These are phyloP conservation scores for Dioscorea alata DNA, from an alignment of 106 monocot species.

Conservation along the genomic window DNA sequence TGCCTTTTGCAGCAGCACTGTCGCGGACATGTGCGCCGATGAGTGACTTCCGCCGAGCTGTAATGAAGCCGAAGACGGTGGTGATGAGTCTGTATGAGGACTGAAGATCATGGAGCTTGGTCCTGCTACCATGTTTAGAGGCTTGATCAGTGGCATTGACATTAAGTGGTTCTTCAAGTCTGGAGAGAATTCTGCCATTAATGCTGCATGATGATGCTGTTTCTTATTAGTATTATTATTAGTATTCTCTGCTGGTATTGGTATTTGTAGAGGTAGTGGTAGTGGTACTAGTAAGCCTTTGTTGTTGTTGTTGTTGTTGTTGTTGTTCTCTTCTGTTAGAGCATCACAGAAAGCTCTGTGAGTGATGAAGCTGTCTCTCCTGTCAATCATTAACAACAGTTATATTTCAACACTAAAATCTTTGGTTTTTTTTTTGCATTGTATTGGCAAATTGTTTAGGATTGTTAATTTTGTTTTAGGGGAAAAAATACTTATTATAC, in stretches of 20 bases:
- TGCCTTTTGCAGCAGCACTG: constrained; percentile 49
- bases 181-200: not conserved
- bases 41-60: not conserved
- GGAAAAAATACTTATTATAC: no score
- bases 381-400: no score
- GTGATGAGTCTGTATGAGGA: not conserved
- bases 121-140: not conserved
- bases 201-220: no score
- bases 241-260: no score
- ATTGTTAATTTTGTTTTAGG: no score
- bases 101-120: not conserved
- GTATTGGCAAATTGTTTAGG: no score
- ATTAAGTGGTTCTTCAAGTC: constrained; percentile 11
- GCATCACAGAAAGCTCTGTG: constrained; percentile 87
- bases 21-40: constrained; percentile 37
- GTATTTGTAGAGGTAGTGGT: no score
- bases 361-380: constrained; percentile 85
- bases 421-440: no score
- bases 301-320: not conserved
- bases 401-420: no score
- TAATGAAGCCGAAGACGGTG: not conserved
- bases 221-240: no score
- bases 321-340: constrained; percentile 49
- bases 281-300: no score
- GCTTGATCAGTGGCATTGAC: not conserved